Evolutionary conservation across 306 rosid genomes (phyloP).

Genomic region (Crotalaria pallida): DNA sequence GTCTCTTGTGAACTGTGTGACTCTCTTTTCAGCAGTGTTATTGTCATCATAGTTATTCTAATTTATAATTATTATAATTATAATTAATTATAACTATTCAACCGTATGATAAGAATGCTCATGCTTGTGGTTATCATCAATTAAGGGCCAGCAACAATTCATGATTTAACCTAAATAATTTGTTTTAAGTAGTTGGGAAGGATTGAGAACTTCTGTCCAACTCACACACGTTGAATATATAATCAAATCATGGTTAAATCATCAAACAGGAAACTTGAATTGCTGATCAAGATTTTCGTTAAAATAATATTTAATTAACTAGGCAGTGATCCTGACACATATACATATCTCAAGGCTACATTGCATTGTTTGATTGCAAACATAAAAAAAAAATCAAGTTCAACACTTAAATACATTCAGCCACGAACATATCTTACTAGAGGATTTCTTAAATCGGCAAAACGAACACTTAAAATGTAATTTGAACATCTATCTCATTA

Average conservation of each 20-base stretch:
- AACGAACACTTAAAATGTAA: too few relatives aligned
- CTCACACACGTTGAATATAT: not conserved
- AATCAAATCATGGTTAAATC: not conserved
- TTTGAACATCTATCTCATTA: not conserved
- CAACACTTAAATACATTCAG: not conserved
- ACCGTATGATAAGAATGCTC: conserved; percentile 20
- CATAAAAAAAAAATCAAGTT: not conserved
- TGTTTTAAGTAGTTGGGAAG: not conserved
- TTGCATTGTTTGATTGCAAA: not conserved
- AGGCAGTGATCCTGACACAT: not conserved
- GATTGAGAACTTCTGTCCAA: not conserved
- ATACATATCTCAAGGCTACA: not conserved
- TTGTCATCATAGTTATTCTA: conserved; percentile 20
- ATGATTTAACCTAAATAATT: not conserved
- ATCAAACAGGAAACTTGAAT: too few relatives aligned
- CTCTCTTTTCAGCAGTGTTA: conserved; percentile 17
- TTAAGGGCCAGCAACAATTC: not conserved
- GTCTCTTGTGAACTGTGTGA: conserved; percentile 25
- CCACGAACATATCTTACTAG: too few relatives aligned
- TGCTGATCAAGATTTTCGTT: not conserved
- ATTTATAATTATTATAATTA: too few relatives aligned
- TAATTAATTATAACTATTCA: conserved; percentile 25
- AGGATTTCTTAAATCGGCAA: too few relatives aligned
- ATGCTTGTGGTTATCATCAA: conserved; percentile 25
- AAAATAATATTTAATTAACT: not conserved